These are phyloP conservation scores for Termitomyces bulborhizus DNA, from an alignment of 768 basidiomycete genomes.

Conservation along the genomic window DNA sequence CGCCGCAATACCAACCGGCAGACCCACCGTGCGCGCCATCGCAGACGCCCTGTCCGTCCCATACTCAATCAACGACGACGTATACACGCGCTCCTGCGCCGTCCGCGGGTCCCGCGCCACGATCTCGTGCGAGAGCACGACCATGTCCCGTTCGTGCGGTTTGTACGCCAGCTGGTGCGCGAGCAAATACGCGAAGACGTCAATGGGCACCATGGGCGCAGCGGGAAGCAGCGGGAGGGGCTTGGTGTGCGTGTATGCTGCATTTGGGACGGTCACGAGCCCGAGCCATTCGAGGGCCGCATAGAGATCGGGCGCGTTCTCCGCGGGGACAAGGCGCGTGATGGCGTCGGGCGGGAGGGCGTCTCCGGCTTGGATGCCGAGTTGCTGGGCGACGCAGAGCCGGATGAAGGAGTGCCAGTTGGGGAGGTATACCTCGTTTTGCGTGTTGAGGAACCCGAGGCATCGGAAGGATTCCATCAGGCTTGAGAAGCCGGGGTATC, in stretches of 20 bases:
- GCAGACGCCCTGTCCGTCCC: conserved; percentile 54
- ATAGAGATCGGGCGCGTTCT: conserved; percentile 19
- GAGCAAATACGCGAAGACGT: conserved; percentile 69
- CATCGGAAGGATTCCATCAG: conserved; percentile 67
- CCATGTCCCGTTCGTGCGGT: conserved; percentile 76
- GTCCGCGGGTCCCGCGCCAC: conserved; percentile 31
- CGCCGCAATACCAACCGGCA: conserved; percentile 83
- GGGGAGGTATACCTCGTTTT: conserved; percentile 26
- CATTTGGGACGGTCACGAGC: conserved; percentile 13
- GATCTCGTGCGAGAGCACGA: conserved; percentile 82
- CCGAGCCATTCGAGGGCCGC: conserved; percentile 50
- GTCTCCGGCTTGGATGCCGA: conserved; percentile 12
- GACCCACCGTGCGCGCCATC: conserved; percentile 88
- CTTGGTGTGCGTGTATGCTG: background rate
- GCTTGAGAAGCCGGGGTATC: conserved; percentile 79
- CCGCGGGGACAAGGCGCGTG: conserved; percentile 14
- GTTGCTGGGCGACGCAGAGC: conserved; percentile 19
- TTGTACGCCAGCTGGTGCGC: conserved; percentile 65
- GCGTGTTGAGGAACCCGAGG: conserved; percentile 60
- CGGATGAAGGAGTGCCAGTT: conserved; percentile 33
- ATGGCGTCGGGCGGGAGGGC: conserved; percentile 10
- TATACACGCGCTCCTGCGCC: conserved; percentile 46
- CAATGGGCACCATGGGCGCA: conserved; percentile 47
- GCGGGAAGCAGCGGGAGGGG: conserved; percentile 39
- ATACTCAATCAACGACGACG: conserved; percentile 59